A percentile compares a stretch with the other conserved stretches of the same genome.
Evolutionary conservation across 164 flowering plant species (phyloP).

Genomic region (Nelumbo lutea): DNA sequence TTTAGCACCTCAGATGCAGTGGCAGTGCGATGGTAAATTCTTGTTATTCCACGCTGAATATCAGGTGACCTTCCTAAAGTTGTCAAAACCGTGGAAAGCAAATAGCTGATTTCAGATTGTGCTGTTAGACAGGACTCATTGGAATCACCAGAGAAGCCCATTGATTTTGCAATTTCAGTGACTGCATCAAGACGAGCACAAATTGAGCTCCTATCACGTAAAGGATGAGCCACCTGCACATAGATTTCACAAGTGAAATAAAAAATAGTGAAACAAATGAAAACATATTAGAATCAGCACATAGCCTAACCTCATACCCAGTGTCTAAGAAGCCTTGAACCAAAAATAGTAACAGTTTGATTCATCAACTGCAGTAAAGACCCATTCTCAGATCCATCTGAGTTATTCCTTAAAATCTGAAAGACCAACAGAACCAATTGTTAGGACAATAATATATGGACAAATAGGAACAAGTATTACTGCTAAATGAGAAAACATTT

Average conservation of each 20-base stretch:
- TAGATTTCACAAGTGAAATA: slow-evolving; percentile 14
- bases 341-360: slow-evolving; percentile 70
- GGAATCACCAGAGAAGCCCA: slow-evolving; percentile 39
- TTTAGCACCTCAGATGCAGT: slow-evolving; percentile 70
- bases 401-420: slow-evolving; percentile 68
- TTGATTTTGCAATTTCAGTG: slow-evolving; percentile 76
- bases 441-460: not conserved
- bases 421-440: not conserved
- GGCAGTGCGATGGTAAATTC: slow-evolving; percentile 84
- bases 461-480: not conserved
- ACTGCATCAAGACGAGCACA: slow-evolving; percentile 91
- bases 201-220: slow-evolving; percentile 75
- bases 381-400: slow-evolving; percentile 77
- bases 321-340: slow-evolving; percentile 87
- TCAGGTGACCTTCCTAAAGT: slow-evolving; percentile 66
- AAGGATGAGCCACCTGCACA: slow-evolving; percentile 84
- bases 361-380: slow-evolving; percentile 74
- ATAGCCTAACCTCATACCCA: slow-evolving; percentile 61
- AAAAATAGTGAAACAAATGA: not conserved
- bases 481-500: not conserved
- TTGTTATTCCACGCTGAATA: slow-evolving; percentile 88
- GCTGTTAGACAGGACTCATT: slow-evolving; percentile 20
- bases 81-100: slow-evolving; percentile 65
- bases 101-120: slow-evolving; percentile 33
- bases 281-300: not conserved